These are phyloP conservation scores for Solanum arcanum DNA, from an alignment of 257 asterid species.

Conservation along the genomic window DNA sequence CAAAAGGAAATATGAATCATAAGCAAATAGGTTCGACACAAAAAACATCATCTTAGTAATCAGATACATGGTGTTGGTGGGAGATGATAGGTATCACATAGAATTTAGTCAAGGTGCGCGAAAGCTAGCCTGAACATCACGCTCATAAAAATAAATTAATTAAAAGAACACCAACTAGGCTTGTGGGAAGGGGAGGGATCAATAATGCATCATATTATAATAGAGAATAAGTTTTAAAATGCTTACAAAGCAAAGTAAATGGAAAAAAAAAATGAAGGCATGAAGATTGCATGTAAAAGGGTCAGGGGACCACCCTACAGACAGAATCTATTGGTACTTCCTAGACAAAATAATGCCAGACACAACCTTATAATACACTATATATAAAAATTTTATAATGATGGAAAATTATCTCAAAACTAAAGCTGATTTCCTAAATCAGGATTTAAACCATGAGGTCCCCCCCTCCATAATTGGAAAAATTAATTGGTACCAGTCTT, in stretches of 20 bases:
- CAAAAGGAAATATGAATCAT: background rate
- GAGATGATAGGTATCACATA: background rate
- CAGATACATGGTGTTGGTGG: too few species aligned
- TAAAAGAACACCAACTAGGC: background rate
- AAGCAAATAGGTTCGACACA: background rate
- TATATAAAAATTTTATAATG: background rate
- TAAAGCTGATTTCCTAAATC: slow-evolving; percentile 9
- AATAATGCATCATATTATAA: background rate
- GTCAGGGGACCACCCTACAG: slow-evolving; percentile 22
- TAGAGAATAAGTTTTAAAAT: background rate
- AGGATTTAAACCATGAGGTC: slow-evolving; percentile 4
- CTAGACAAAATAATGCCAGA: slow-evolving; percentile 1
- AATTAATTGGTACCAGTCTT: background rate
- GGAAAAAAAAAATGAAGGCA: background rate
- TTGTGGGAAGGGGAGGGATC: background rate
- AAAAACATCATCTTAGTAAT: background rate
- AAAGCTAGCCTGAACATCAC: background rate
- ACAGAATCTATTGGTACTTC: slow-evolving; percentile 9
- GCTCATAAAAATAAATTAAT: background rate
- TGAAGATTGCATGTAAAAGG: background rate
- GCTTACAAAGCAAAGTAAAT: background rate
- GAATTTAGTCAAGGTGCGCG: background rate
- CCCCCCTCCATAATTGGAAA: slow-evolving; percentile 31
- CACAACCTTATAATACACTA: slow-evolving; percentile 1
- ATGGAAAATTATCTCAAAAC: background rate